Evolutionary conservation across 164 flowering plant species (phyloP).

Genomic region (Hamamelis virginiana): DNA sequence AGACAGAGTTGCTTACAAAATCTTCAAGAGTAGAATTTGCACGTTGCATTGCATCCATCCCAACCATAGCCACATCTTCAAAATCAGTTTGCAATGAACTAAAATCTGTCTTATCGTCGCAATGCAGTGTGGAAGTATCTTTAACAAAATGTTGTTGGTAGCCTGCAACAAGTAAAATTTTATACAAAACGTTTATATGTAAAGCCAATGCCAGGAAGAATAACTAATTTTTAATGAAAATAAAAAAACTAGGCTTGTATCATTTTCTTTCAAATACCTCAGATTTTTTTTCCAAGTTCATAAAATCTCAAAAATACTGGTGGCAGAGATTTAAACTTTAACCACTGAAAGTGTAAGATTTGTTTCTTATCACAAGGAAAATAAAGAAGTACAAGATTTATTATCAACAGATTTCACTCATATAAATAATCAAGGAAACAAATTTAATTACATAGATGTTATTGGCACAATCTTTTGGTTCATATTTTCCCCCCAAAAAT

Average conservation of each 20-base stretch:
- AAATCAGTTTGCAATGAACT: constrained; percentile 12
- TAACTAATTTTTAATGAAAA: neutral
- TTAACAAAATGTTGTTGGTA: constrained; percentile 9
- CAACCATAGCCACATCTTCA: constrained; percentile 51
- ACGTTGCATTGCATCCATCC: constrained; percentile 74
- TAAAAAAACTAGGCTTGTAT: neutral
- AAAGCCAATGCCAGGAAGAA: neutral
- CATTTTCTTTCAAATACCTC: neutral
- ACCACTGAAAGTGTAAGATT: neutral
- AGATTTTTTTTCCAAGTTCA: neutral
- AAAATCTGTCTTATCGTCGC: constrained; percentile 16
- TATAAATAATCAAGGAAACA: too few relatives aligned
- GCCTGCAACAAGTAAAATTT: constrained; percentile 24
- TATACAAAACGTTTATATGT: neutral
- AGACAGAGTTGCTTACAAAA: constrained; percentile 62
- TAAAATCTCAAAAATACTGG: neutral
- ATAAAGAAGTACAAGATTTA: neutral
- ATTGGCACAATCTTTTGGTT: neutral
- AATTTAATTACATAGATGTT: neutral
- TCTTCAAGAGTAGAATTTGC: constrained; percentile 97
- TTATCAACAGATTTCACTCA: neutral
- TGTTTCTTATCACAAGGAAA: neutral
- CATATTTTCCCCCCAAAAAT: neutral
- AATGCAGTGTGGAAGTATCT: constrained; percentile 11
- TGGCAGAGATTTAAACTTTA: neutral